Percentiles rank a stretch among this genome's conserved stretches.
phyloP scores from a whole-genome alignment of 306 rosid species.

The Rosa rugosa region DNA sequence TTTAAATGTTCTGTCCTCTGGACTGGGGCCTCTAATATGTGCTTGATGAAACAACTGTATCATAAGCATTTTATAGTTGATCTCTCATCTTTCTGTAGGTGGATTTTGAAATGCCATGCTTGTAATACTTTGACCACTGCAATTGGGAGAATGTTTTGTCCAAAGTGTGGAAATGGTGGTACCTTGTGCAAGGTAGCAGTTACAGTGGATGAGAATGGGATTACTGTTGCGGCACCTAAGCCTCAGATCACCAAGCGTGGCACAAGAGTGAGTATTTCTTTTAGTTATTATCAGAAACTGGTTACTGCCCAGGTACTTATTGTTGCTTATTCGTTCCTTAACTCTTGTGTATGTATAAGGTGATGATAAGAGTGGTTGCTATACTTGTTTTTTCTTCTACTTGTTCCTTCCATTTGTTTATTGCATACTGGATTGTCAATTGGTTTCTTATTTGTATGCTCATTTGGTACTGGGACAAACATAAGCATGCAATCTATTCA shows the following conservation, averaged over 20 bases:
- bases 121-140: constrained; percentile 79
- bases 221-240: constrained; percentile 52
- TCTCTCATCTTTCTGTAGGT: constrained; percentile 48
- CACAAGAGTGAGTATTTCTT: constrained; percentile 65
- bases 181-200: constrained; percentile 95
- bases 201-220: constrained; percentile 90
- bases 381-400: background rate
- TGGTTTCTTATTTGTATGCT: no score
- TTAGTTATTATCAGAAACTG: background rate
- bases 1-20: background rate
- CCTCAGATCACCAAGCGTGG: constrained; percentile 81
- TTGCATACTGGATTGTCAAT: background rate
- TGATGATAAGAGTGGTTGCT: background rate
- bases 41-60: constrained; percentile 8
- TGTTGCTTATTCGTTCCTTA: background rate
- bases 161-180: constrained; percentile 98
- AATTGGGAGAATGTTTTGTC: constrained; percentile 84
- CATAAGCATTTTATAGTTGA: constrained; percentile 13
- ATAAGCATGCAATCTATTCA: background rate
- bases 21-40: background rate
- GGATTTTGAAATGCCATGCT: constrained; percentile 94
- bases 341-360: background rate
- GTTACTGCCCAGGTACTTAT: background rate
- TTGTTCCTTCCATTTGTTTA: background rate
- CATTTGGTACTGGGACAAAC: background rate